Evolutionary conservation across 306 rosid genomes (phyloP), one percentile per base, ranked within the genome.

Genomic region (Acacia confusa): DNA sequence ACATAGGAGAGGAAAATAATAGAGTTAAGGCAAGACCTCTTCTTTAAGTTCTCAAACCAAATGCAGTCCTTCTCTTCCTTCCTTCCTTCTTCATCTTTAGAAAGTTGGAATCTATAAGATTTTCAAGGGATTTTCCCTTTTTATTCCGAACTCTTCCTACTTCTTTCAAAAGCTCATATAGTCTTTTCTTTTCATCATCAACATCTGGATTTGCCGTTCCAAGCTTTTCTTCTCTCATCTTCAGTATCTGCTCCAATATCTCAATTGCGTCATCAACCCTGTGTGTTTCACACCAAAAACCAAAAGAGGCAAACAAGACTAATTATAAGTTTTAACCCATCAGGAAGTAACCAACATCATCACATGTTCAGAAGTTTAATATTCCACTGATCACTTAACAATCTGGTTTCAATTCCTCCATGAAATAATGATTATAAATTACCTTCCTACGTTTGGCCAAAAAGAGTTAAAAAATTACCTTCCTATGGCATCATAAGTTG

Each of bases 21-120:
- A 53, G 65, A 52, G 47, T 32, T 38, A 38, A 69, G 47, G 50
- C 63, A 57, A 45, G 64, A 69, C 48, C 36, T 55, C 47, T 61
- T 50, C 2, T 24, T 25, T 17, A 84, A 66, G 82, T 74, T 84
- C 83, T 84, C 43, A 84, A 69, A 81, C 85, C 78, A 78, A 84
- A 84, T 34, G 80, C 74, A 76, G 70, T 47, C 80, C 86, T 79
- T 83, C 70, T 72, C 75, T 45, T 83, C 24, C 72, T 84, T 16
- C 77, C 82, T 78, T 81, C 87, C 79, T 87, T 87, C 85, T 87
- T 81, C 89, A 81, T 81, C 84, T 87, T 84, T 15, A 84, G 47
- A 19, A 50, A 73, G 32, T 34, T 73, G n/a, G 77, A 73, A 52
- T 73, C 77, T 50, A 73, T 73, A 32, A 73, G 77, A 30, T 73